Evolutionary conservation across 2,329 filamentous ascomycete species (phyloP).

Genomic region (Xylaria sp.): DNA sequence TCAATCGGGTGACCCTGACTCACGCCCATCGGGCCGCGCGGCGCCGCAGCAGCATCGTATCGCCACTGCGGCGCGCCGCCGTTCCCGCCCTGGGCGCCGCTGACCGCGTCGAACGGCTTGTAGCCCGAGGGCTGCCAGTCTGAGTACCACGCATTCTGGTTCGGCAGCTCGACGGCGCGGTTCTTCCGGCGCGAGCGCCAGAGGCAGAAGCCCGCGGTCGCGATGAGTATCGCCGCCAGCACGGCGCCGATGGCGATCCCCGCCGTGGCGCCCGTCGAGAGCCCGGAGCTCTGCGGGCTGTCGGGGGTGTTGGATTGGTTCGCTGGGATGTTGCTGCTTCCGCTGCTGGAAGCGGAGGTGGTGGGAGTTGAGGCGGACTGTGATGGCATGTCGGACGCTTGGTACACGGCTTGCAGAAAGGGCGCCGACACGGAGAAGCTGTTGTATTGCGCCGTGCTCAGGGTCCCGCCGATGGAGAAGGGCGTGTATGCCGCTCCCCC

Average conservation of each 20-base stretch:
- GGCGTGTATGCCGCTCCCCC: constrained; percentile 14
- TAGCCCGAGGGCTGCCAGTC: not conserved
- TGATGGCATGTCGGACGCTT: constrained; percentile 13
- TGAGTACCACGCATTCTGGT: no score
- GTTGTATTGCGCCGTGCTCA: not conserved
- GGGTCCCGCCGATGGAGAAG: constrained; percentile 11
- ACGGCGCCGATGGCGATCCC: constrained; percentile 13
- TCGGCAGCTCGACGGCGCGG: not conserved
- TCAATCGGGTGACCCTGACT: constrained; percentile 10
- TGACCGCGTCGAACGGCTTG: not conserved
- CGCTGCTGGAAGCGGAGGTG: not conserved
- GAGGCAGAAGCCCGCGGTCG: constrained; percentile 7
- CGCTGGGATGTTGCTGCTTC: not conserved
- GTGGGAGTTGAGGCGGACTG: not conserved
- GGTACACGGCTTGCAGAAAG: constrained; percentile 15
- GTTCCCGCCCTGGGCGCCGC: not conserved
- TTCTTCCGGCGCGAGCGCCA: constrained; percentile 1
- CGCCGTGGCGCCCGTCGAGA: constrained; percentile 7
- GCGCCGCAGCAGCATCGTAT: not conserved
- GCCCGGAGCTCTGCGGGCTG: not conserved
- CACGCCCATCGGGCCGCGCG: not conserved
- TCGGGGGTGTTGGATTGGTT: not conserved
- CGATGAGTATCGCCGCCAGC: constrained; percentile 1
- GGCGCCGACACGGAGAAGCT: constrained; percentile 20
- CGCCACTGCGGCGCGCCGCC: not conserved